phyloP scores from a whole-genome alignment of 2,329 filamentous ascomycete species.

The Aspergillus hiratsukae region DNA sequence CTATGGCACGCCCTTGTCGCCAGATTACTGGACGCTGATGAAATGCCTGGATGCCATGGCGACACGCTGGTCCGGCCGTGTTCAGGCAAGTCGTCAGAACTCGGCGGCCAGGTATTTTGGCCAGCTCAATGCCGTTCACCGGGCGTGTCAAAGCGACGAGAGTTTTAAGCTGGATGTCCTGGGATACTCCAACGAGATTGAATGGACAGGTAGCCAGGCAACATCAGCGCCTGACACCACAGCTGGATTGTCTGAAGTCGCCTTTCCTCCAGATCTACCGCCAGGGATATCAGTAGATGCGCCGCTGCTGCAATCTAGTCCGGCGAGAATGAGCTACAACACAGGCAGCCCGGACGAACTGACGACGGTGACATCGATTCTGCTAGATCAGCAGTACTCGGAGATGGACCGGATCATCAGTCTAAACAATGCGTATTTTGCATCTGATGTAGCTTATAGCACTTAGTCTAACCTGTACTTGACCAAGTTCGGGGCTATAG shows the following conservation, averaged over 20 bases:
- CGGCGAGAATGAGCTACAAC: background rate
- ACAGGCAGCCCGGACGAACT: slow-evolving; percentile 15
- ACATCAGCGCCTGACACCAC: too few species aligned
- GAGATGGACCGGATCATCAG: slow-evolving; percentile 27
- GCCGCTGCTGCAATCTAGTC: background rate
- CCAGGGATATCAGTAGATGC: background rate
- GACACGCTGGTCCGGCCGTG: slow-evolving; percentile 9
- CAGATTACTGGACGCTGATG: slow-evolving; percentile 21
- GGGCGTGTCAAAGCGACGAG: slow-evolving; percentile 1
- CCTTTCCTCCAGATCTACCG: background rate
- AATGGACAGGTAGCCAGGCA: background rate
- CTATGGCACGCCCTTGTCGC: slow-evolving; percentile 14
- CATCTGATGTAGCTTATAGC: background rate
- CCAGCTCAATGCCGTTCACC: background rate
- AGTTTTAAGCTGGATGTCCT: slow-evolving; percentile 6
- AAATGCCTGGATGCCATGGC: slow-evolving; percentile 20
- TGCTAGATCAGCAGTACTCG: slow-evolving; percentile 23
- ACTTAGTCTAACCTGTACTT: background rate
- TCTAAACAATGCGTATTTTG: background rate
- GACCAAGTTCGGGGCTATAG: too few species aligned
- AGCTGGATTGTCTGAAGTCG: background rate
- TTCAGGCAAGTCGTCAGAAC: background rate
- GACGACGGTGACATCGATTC: slow-evolving; percentile 17
- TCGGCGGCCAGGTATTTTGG: slow-evolving; percentile 5
- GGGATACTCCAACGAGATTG: slow-evolving; percentile 9